Conservation (phyloP, 345 rosid species). For the Dipteronia dyeriana region DNA sequence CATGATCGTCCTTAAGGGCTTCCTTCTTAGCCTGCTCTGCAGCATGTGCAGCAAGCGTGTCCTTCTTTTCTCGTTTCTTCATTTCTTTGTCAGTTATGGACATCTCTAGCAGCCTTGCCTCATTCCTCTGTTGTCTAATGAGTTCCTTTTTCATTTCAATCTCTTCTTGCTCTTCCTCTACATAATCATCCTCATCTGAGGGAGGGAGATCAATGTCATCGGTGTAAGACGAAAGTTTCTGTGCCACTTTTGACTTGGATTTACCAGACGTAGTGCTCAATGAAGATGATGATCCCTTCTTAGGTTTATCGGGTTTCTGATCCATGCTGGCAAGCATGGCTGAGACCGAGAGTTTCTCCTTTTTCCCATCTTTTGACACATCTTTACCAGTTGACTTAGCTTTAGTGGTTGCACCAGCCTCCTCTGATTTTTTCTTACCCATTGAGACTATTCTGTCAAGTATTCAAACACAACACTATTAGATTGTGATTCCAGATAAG, state of each 20-base stretch:
- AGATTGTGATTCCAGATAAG: constrained; percentile 1
- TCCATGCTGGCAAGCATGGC: constrained; percentile 90
- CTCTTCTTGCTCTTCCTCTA: constrained; percentile 49
- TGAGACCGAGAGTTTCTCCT: constrained; percentile 69
- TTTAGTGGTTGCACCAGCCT: constrained; percentile 45
- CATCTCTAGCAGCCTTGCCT: constrained; percentile 51
- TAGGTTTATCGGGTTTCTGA: constrained; percentile 68
- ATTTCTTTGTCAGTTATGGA: constrained; percentile 68
- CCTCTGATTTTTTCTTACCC: constrained; percentile 81
- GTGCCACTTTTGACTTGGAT: constrained; percentile 53
- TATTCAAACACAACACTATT: not conserved
- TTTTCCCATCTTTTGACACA: constrained; percentile 52
- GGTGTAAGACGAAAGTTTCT: constrained; percentile 59
- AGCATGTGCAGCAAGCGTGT: constrained; percentile 53
- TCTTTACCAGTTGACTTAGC: constrained; percentile 57
- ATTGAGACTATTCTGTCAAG: constrained; percentile 37
- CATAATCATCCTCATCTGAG: constrained; percentile 64
- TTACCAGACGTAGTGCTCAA: constrained; percentile 25
- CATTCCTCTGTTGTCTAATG: constrained; percentile 53
- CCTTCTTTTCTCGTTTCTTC: constrained; percentile 85
- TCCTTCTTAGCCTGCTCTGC: constrained; percentile 65
- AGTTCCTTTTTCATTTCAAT: constrained; percentile 27
- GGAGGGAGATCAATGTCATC: constrained; percentile 93
- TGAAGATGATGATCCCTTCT: constrained; percentile 61
- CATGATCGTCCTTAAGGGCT: constrained; percentile 89